Evolutionary conservation across 306 rosid species (phyloP).

Genomic region (Castanea crenata): DNA sequence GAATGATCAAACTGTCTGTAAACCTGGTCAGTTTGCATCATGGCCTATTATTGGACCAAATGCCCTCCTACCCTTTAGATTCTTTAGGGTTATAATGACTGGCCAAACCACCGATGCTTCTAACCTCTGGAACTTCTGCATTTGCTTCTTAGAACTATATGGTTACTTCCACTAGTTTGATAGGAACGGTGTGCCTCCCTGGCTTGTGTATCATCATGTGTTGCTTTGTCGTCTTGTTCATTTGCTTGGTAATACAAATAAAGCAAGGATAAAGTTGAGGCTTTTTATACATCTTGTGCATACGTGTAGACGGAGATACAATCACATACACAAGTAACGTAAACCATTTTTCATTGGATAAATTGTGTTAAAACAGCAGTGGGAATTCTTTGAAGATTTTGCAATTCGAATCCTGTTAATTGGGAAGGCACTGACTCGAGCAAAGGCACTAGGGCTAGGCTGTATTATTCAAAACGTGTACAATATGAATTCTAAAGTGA

Average conservation of each 20-base stretch:
- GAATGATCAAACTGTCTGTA: constrained; percentile 70
- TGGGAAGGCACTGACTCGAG: neutral
- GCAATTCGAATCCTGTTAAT: neutral
- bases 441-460: no score
- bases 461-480: no score
- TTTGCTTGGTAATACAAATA: neutral
- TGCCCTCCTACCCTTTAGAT: constrained; percentile 72
- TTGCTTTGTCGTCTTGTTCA: neutral
- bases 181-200: neutral
- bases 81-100: constrained; percentile 62
- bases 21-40: constrained; percentile 91
- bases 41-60: constrained; percentile 78
- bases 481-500: no score
- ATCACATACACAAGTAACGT: no score
- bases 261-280: neutral
- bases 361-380: neutral
- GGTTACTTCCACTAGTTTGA: constrained; percentile 64
- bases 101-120: constrained; percentile 68
- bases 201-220: neutral
- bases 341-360: neutral
- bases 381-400: neutral
- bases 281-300: neutral
- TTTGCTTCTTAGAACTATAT: constrained; percentile 81
- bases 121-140: constrained; percentile 71
- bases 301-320: neutral